These are phyloP conservation scores for Mortierella sp. DNA, from an alignment of 371 early-diverging fungal genomes.

Conservation along the genomic window DNA sequence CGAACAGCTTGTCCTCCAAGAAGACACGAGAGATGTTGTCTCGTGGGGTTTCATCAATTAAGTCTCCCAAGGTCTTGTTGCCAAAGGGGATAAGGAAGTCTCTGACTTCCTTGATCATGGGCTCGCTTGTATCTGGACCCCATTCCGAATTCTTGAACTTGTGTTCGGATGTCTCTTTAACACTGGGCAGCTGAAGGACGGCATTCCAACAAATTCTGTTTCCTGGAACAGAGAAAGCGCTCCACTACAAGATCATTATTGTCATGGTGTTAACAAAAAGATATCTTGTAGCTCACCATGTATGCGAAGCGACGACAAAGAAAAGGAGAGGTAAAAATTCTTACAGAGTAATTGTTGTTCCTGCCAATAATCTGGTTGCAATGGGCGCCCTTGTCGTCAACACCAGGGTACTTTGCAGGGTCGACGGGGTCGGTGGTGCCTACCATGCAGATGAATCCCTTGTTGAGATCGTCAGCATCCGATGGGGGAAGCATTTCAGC, in stretches of 20 bases:
- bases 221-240: slow-evolving; percentile 1
- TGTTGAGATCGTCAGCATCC: not conserved
- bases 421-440: slow-evolving; percentile 19
- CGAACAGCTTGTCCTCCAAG: slow-evolving; percentile 24
- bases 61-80: not conserved
- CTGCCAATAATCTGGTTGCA: not conserved
- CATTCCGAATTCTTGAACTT: slow-evolving; percentile 8
- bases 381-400: too few species aligned
- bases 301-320: not conserved
- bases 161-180: not conserved
- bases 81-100: slow-evolving; percentile 9
- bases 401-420: slow-evolving; percentile 16
- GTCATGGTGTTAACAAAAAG: too few species aligned
- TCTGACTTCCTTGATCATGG: slow-evolving; percentile 5
- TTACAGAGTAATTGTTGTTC: not conserved
- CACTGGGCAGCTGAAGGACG: not conserved
- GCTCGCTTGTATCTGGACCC: not conserved
- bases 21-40: slow-evolving; percentile 14
- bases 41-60: slow-evolving; percentile 13
- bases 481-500: not conserved
- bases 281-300: too few species aligned
- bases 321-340: not conserved
- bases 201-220: slow-evolving; percentile 17
- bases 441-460: slow-evolving; percentile 7
- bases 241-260: not conserved